Conservation (phyloP, 2,329 filamentous ascomycete genomes). For the Colletotrichum coccodes region DNA sequence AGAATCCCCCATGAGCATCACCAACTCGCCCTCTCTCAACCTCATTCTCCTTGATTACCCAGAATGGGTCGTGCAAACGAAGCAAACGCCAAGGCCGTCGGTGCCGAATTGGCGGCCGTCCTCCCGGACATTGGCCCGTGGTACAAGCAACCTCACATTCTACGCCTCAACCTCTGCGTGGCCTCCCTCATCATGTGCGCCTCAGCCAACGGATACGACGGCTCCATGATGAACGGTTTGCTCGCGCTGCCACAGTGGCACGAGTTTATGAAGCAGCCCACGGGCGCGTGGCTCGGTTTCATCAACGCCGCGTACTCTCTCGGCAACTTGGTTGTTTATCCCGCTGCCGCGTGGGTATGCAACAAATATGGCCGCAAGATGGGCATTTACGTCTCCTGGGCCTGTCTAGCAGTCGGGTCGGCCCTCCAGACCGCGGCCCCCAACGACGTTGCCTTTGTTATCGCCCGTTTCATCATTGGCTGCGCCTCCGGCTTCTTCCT, state of each 20-base stretch:
- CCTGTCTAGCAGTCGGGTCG: neutral
- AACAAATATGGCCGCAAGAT: slow-evolving; percentile 26
- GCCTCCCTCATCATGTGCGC: slow-evolving; percentile 22
- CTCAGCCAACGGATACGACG: slow-evolving; percentile 38
- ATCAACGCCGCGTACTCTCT: slow-evolving; percentile 51
- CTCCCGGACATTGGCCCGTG: slow-evolving; percentile 24
- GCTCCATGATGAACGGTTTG: slow-evolving; percentile 56
- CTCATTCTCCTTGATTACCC: neutral
- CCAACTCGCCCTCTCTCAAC: neutral
- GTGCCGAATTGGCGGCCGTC: slow-evolving; percentile 22
- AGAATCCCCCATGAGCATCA: neutral
- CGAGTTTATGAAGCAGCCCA: slow-evolving; percentile 50
- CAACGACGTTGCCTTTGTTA: slow-evolving; percentile 42
- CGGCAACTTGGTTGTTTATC: slow-evolving; percentile 43
- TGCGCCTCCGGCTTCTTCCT: slow-evolving; percentile 41
- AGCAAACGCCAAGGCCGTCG: slow-evolving; percentile 25
- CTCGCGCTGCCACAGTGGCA: slow-evolving; percentile 54
- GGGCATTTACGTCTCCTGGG: slow-evolving; percentile 12
- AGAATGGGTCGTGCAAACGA: neutral
- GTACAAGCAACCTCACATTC: slow-evolving; percentile 23
- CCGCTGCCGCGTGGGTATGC: slow-evolving; percentile 48
- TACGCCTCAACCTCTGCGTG: slow-evolving; percentile 29
- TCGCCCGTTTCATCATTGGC: slow-evolving; percentile 45
- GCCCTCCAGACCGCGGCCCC: slow-evolving; percentile 39
- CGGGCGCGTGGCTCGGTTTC: slow-evolving; percentile 46